A percentile compares a stretch with the other conserved stretches of the same genome.
Conservation (phyloP, 768 basidiomycete genomes). For the Dacryopinax primogenitus region DNA sequence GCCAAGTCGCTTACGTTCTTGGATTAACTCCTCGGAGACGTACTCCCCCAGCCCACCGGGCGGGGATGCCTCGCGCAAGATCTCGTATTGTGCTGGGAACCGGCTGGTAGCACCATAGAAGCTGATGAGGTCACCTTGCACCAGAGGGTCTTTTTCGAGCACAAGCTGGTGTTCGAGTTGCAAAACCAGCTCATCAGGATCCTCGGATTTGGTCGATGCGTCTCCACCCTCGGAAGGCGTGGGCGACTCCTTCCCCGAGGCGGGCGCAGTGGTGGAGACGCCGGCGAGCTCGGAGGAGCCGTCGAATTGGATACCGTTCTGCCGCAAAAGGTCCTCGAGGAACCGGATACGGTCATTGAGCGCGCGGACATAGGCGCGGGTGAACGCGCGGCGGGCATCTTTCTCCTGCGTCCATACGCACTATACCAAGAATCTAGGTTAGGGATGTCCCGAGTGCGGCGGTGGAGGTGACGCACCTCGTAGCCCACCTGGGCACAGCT, state of each 20-base stretch:
- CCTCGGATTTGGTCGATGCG: not conserved
- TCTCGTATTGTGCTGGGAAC: not conserved
- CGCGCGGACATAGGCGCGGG: not conserved
- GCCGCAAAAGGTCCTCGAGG: not conserved
- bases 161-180: constrained; percentile 3
- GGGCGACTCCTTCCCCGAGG: not conserved
- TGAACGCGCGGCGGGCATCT: not conserved
- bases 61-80: not conserved
- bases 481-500: not conserved
- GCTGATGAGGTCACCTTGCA: not conserved
- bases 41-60: not conserved
- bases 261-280: not conserved
- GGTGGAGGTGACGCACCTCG: not conserved
- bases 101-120: constrained; percentile 5
- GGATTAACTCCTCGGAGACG: not conserved
- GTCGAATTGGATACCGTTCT: not conserved
- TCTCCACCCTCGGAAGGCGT: not conserved
- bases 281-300: not conserved
- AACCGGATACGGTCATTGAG: constrained; percentile 1
- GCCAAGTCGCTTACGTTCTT: not conserved
- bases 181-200: not conserved
- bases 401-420: constrained; percentile 2
- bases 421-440: not conserved
- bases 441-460: not conserved
- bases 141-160: not conserved